phyloP scores from a whole-genome alignment of 2,329 filamentous ascomycete genomes.

The Sclerotiophoma versabilis region DNA sequence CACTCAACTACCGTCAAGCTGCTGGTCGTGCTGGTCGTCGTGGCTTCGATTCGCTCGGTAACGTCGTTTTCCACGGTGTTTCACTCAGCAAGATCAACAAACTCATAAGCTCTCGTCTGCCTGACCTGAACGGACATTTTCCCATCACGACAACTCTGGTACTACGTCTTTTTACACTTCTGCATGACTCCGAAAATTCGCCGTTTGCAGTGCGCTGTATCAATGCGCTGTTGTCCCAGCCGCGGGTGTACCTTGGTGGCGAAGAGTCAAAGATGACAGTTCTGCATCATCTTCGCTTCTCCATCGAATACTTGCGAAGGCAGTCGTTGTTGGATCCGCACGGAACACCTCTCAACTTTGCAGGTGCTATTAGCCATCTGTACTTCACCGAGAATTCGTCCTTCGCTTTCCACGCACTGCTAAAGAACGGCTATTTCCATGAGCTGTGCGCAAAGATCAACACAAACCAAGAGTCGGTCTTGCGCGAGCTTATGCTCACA shows the following conservation, averaged over 20 bases:
- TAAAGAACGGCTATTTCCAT: conserved; percentile 75
- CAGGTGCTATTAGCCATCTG: conserved; percentile 72
- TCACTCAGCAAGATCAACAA: conserved; percentile 67
- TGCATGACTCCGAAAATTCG: conserved; percentile 70
- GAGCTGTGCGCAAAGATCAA: conserved; percentile 66
- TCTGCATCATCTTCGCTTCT: conserved; percentile 79
- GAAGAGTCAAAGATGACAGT: conserved; percentile 72
- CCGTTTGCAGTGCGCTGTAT: conserved; percentile 68
- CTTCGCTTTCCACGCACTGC: conserved; percentile 78
- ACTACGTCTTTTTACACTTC: conserved; percentile 70
- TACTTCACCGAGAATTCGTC: conserved; percentile 79
- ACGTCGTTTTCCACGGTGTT: conserved; percentile 78
- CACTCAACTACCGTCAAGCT: conserved; percentile 78
- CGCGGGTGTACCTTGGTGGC: conserved; percentile 73
- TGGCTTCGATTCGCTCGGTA: conserved; percentile 81
- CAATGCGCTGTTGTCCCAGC: conserved; percentile 72
- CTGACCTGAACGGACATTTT: conserved; percentile 79
- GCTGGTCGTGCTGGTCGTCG: conserved; percentile 79
- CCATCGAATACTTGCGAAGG: conserved; percentile 77
- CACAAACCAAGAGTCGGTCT: conserved; percentile 56
- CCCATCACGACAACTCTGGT: conserved; percentile 77
- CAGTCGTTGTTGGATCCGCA: conserved; percentile 68
- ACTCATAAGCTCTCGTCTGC: conserved; percentile 75
- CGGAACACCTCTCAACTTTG: conserved; percentile 75
- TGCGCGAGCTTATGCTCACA: conserved; percentile 70